Percentiles rank a stretch among this genome's conserved stretches.
phyloP scores from a whole-genome alignment of 2,329 filamentous ascomycete species.

The Teratosphaeria epicoccoides region DNA sequence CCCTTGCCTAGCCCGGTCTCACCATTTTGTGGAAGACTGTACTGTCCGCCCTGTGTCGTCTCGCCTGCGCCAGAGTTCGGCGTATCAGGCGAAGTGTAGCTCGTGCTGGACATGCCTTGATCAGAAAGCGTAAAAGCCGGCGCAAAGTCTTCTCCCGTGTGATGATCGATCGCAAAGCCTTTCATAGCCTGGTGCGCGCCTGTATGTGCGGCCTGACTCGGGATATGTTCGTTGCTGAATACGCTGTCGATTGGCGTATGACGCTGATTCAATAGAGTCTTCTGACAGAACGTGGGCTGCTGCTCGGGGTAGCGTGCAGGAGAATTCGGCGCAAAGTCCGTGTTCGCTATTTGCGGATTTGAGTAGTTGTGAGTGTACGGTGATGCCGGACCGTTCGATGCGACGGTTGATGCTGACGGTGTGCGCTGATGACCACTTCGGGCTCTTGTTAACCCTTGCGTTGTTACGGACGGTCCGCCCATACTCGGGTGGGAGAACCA shows the following conservation, averaged over 20 bases:
- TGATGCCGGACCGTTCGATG: constrained; percentile 35
- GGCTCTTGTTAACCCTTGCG: constrained; percentile 1
- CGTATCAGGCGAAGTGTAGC: constrained; percentile 51
- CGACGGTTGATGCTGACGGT: constrained; percentile 31
- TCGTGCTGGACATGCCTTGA: constrained; percentile 49
- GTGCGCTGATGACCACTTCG: constrained; percentile 22
- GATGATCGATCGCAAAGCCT: constrained; percentile 45
- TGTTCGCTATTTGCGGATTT: constrained; percentile 34
- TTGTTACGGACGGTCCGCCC: background rate
- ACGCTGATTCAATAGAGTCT: constrained; percentile 45
- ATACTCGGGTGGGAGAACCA: constrained; percentile 3
- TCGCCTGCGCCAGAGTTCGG: constrained; percentile 43
- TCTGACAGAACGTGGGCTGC: constrained; percentile 32
- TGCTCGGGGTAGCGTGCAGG: constrained; percentile 27
- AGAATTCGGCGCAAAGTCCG: constrained; percentile 34
- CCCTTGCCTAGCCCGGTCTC: constrained; percentile 28
- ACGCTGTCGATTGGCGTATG: constrained; percentile 43
- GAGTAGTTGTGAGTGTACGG: constrained; percentile 28
- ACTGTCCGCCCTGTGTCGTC: constrained; percentile 33
- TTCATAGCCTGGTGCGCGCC: constrained; percentile 50
- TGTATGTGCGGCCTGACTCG: constrained; percentile 23
- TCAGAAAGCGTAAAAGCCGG: constrained; percentile 44
- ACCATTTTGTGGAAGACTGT: constrained; percentile 45
- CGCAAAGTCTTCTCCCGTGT: constrained; percentile 39
- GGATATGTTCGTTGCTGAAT: constrained; percentile 26